Evolutionary conservation across 257 asterid genomes (phyloP).

Genomic region (Capsicum pubescens): DNA sequence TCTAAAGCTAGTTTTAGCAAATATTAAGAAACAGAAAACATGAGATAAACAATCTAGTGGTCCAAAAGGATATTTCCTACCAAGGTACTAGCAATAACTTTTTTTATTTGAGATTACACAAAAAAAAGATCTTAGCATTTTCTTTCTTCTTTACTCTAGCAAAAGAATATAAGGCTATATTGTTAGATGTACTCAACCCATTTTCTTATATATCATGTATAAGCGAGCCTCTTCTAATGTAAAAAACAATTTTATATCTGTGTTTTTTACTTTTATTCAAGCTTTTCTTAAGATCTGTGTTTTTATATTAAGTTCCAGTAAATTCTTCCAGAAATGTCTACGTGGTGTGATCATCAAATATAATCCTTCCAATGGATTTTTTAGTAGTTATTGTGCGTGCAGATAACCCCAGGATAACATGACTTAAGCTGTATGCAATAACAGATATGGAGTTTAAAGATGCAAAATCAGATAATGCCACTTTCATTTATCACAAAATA

Average conservation of each 20-base stretch:
- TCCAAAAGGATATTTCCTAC: background rate
- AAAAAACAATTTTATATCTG: background rate
- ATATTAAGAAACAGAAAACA: background rate
- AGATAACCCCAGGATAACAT: slow-evolving; percentile 13
- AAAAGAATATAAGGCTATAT: background rate
- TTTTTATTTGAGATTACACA: background rate
- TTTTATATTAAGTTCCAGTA: background rate
- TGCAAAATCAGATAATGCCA: background rate
- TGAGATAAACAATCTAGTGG: background rate
- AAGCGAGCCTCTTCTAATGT: background rate
- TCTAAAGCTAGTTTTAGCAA: background rate
- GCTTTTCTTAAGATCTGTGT: background rate
- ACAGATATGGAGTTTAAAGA: slow-evolving; percentile 10
- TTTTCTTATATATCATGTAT: background rate
- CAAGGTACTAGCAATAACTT: background rate
- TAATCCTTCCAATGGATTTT: background rate
- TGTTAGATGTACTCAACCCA: background rate
- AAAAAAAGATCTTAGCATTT: background rate
- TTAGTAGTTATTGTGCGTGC: background rate
- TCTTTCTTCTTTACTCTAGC: slow-evolving; percentile 3
- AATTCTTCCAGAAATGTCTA: background rate
- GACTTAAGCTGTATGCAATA: background rate
- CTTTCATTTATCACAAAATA: background rate
- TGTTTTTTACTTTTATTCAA: background rate
- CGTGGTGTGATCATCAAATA: too few species aligned